phyloP scores from a whole-genome alignment of 495 filamentous ascomycete species.

The Neurospora terricola region DNA sequence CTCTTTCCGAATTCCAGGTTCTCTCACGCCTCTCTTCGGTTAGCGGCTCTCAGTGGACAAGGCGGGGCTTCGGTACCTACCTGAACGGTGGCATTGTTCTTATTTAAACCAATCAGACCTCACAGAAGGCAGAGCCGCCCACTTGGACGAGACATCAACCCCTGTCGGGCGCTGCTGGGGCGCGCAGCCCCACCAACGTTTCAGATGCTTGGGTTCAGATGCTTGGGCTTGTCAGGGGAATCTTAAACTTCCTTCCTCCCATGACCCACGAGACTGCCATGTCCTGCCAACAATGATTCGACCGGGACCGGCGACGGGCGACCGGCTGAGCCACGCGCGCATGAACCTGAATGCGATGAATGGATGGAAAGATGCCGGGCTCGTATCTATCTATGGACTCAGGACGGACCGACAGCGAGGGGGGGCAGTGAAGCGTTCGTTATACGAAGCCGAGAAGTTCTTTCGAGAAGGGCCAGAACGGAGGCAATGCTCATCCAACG shows the following conservation, averaged over 20 bases:
- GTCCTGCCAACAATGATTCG: neutral
- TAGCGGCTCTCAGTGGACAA: neutral
- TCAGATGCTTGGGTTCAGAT: neutral
- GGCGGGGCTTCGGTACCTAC: neutral
- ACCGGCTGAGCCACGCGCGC: neutral
- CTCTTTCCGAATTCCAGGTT: too few species aligned
- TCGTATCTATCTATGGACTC: neutral
- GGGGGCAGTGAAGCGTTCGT: neutral
- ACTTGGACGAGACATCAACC: neutral
- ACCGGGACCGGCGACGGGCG: neutral
- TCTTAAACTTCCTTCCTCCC: neutral
- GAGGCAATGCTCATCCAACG: neutral
- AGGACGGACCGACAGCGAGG: neutral
- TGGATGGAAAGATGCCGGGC: neutral
- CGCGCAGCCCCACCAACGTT: neutral
- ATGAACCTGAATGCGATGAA: neutral
- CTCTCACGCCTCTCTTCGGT: neutral
- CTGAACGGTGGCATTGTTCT: neutral
- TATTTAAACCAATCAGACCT: neutral
- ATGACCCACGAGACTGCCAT: neutral
- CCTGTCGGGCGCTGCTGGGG: neutral
- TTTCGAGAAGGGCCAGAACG: neutral
- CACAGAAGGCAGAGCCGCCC: neutral
- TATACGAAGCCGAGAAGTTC: neutral
- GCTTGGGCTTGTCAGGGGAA: neutral